Conservation (phyloP, 106 monocot genomes). For the Phalaenopsis equestris region DNA sequence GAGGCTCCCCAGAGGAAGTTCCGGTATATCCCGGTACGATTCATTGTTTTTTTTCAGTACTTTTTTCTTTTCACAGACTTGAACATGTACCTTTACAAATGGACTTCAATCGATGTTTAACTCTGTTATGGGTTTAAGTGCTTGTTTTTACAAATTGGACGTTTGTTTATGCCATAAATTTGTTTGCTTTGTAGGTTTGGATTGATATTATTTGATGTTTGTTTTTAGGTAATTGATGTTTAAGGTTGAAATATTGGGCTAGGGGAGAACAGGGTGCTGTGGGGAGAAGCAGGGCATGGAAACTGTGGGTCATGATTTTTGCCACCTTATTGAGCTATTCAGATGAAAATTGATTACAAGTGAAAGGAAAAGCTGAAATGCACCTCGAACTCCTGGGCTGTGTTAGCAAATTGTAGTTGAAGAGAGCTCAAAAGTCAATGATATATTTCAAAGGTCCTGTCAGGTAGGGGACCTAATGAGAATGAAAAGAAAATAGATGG, state of each 20-base stretch:
- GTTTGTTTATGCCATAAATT: too few species aligned
- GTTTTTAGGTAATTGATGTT: not conserved
- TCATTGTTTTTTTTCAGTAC: not conserved
- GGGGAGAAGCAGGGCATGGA: not conserved
- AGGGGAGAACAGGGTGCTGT: not conserved
- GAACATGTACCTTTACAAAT: not conserved
- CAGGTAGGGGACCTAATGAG: not conserved
- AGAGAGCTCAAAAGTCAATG: not conserved
- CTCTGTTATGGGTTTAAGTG: too few species aligned
- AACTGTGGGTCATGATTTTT: not conserved
- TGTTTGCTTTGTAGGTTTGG: too few species aligned
- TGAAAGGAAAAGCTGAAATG: not conserved
- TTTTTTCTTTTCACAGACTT: not conserved
- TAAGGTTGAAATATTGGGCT: not conserved
- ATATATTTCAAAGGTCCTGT: not conserved
- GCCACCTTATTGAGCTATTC: not conserved
- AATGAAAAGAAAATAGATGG: not conserved
- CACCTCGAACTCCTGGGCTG: not conserved
- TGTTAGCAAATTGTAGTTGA: not conserved
- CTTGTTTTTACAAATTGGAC: too few species aligned
- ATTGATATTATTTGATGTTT: too few species aligned
- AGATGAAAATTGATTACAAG: not conserved
- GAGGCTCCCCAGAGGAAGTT: constrained; percentile 45
- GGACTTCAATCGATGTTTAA: too few species aligned
- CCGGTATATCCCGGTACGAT: constrained; percentile 71